phyloP scores from a whole-genome alignment of 495 filamentous ascomycete species.

The Neurospora sp. region DNA sequence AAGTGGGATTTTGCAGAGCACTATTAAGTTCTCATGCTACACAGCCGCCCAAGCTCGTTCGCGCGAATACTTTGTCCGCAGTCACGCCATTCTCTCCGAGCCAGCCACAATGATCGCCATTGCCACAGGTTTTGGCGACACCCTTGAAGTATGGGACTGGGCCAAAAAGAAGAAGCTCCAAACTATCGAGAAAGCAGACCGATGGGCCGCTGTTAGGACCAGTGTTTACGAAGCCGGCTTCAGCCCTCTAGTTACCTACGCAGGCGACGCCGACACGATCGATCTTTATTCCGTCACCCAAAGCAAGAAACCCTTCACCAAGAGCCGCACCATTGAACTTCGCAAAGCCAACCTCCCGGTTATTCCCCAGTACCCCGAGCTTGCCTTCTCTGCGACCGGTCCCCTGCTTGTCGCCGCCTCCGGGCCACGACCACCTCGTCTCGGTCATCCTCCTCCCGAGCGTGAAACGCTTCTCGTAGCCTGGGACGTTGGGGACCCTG shows the following conservation, averaged over 20 bases:
- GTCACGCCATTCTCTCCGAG: conserved; percentile 28
- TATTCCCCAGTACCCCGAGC: conserved; percentile 26
- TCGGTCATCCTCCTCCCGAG: conserved; percentile 23
- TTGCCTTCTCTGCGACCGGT: conserved; percentile 24
- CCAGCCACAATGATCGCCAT: conserved; percentile 23
- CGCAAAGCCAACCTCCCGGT: conserved; percentile 21
- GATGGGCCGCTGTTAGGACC: conserved; percentile 25
- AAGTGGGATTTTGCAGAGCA: conserved; percentile 17
- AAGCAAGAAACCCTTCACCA: conserved; percentile 58
- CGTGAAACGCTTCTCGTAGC: conserved; percentile 24
- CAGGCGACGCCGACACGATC: conserved; percentile 25
- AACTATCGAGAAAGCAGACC: conserved; percentile 22
- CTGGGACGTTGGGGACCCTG: conserved; percentile 20
- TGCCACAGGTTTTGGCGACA: conserved; percentile 24
- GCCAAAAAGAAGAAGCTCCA: conserved; percentile 25
- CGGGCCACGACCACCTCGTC: conserved; percentile 23
- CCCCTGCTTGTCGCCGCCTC: conserved; percentile 26
- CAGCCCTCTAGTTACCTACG: conserved; percentile 21
- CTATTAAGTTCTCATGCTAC: conserved; percentile 25
- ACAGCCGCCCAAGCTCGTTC: conserved; percentile 23
- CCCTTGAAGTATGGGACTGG: conserved; percentile 30
- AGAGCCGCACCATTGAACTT: conserved; percentile 62
- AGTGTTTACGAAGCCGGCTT: conserved; percentile 23
- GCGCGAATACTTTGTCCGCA: conserved; percentile 30
- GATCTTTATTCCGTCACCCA: conserved; percentile 57